Base-by-base conservation (phyloP, 73 alveolate species). In the Paramecium sonneborni region DNA sequence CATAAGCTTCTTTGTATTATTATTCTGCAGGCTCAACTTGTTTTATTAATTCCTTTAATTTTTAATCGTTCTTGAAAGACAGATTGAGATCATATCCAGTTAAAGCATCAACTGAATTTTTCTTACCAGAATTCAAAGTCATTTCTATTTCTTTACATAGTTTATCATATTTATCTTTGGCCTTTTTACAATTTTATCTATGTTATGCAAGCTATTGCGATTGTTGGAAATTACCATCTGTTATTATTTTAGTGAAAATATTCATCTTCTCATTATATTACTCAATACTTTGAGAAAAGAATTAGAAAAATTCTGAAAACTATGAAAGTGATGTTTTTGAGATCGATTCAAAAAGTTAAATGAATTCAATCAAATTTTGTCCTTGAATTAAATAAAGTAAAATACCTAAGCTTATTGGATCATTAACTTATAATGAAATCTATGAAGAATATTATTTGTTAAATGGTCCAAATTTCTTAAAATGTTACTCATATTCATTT, bases 81-180 rank as follows among this genome's bases (percentile, higher is more conserved):
- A 79, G 0, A 24, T 41, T 41, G 14, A 79, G 62, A 79, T 79
- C 74, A 79, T 79, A 79, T 12, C 90, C 90, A 18, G 90, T 79
- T 8, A 30, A 20, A 5, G 90, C 90, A 46, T 79, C 90, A 6
- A 15, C 55, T 18, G 44, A 79, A 43, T 26, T 43, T 26, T 79
- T 79, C 5, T 79, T 79, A 18, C 55, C 18, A 8, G 74, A 79
- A 46, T 24, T 38, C 24, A 79, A 23, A 20, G 39, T 38, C 21
- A 21, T 1, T 79, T 79, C 90, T 79, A 79, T 79, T 8, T 79
- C 90, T 11, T 79, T 79, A 11, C 74, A 79, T 79, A 79, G 52
- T 11, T 79, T 79, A 14, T 79, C 76, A 46, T 79, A 79, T 44
- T 79, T 79, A 15, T 79, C 90, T 43, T 79, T 43, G 6, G 52